phyloP scores from a whole-genome alignment of 768 basidiomycete species.

The Hysterangium stoloniferum region DNA sequence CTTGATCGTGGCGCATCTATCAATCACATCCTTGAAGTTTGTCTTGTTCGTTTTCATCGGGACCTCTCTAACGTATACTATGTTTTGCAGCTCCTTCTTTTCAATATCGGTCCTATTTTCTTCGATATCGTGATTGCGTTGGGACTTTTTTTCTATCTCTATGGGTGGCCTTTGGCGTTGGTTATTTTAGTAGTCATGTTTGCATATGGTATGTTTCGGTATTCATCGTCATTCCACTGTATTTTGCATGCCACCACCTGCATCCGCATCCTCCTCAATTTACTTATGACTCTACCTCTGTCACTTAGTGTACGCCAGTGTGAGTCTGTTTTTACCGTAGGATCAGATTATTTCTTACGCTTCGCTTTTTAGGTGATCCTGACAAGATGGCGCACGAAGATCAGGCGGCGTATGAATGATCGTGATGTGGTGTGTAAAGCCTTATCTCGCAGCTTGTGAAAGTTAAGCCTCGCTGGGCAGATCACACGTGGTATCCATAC shows the following conservation, averaged over 20 bases:
- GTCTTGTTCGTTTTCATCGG: constrained; percentile 9
- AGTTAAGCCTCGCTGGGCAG: constrained; percentile 24
- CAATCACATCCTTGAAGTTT: constrained; percentile 65
- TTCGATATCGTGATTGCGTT: constrained; percentile 72
- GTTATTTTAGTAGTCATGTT: constrained; percentile 69
- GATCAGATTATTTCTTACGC: not conserved
- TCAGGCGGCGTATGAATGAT: constrained; percentile 77
- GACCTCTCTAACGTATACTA: not conserved
- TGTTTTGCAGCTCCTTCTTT: constrained; percentile 57
- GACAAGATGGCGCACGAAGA: constrained; percentile 64
- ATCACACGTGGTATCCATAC: constrained; percentile 77
- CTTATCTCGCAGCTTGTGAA: not conserved
- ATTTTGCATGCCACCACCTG: too few species aligned
- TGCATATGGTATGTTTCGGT: constrained; percentile 49
- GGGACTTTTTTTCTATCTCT: constrained; percentile 51
- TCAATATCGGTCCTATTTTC: constrained; percentile 76
- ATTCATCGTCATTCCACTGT: too few species aligned
- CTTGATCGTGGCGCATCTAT: constrained; percentile 81
- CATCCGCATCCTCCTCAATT: not conserved
- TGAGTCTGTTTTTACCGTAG: constrained; percentile 14
- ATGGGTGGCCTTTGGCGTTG: constrained; percentile 59
- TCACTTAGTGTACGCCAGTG: constrained; percentile 25
- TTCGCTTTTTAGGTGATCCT: constrained; percentile 32
- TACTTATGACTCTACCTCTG: not conserved
- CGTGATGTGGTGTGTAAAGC: constrained; percentile 53